Evolutionary conservation across 192 early-diverging fungal species (phyloP), one percentile per base, ranked within the genome.

Genomic region (Gaertneriomyces semiglobifer): DNA sequence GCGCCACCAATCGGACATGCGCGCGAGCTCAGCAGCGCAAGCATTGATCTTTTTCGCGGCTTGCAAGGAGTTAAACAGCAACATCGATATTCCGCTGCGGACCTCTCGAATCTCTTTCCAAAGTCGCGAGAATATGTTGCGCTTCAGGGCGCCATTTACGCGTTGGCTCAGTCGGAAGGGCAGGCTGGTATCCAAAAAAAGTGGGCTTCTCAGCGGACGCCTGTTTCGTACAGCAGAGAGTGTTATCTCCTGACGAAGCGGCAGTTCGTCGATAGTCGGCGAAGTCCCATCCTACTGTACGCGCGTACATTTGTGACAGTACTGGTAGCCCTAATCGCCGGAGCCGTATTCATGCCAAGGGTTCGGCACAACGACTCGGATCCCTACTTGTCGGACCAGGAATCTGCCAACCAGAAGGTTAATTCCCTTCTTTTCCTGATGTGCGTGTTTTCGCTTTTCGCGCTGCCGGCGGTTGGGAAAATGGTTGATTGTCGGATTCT

Each of bases 291-390:
- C 50, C 20, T 52, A 20, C n/a, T 52, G n/a, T n/a, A n/a, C 50
- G 20, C 20, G n/a, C 50, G 50, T 18, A 18, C 20, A n/a, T 6
- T 52, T 52, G 20, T 20, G 3, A 18, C 50, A n/a, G 50, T 52
- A n/a, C 50, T 52, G n/a, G n/a, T 52, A 52, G 50, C n/a, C 50
- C 50, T 52, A n/a, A n/a, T 52, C 50, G 50, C n/a, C 50, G 50
- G 50, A 52, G n/a, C 20, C 50, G 20, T 52, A 20, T 52, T 52
- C 50, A 18, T 52, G 25, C 25, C 25, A 33, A 33, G 25, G 25
- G 25, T 33, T 33, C 25, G 25, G 25, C 25, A 33, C 25, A 33
- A 33, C 25, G 25, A 33, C 25, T 0, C 0, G 25, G 25, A 33
- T 52, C 50, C 50, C n/a, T 20, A 20, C 50, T 18, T 18, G 50